Evolutionary conservation across 2,329 filamentous ascomycete species (phyloP).

Genomic region (Sporothrix schenckii): DNA sequence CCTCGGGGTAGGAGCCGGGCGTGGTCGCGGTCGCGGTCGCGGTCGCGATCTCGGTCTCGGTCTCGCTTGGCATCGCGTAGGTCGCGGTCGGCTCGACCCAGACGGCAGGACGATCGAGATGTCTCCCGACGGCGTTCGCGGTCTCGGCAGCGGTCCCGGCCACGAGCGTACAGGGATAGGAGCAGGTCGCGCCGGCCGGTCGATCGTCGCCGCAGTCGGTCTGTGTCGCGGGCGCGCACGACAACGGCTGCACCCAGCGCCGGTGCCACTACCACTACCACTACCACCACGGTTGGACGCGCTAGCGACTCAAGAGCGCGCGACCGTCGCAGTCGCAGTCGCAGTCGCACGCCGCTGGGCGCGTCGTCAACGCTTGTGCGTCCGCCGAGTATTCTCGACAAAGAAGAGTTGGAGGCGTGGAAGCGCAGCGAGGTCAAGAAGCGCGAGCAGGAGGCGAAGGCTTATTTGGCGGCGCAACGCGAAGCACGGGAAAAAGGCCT

Average conservation of each 20-base stretch:
- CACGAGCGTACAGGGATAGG: conserved; percentile 18
- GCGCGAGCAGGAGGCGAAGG: conserved; percentile 65
- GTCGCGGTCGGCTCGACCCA: conserved; percentile 22
- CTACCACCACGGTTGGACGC: neutral
- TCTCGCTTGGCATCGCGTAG: neutral
- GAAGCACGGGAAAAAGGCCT: conserved; percentile 63
- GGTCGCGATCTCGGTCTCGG: conserved; percentile 29
- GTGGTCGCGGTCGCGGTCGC: conserved; percentile 26
- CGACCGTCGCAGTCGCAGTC: conserved; percentile 41
- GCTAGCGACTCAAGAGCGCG: conserved; percentile 38
- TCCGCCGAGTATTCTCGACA: conserved; percentile 48
- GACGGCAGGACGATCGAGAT: conserved; percentile 21
- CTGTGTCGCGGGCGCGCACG: conserved; percentile 39
- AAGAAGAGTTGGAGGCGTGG: conserved; percentile 58
- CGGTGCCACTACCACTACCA: neutral
- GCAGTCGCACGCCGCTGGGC: conserved; percentile 46
- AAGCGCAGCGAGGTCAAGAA: conserved; percentile 65
- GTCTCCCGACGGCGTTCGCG: conserved; percentile 20
- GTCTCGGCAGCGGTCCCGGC: conserved; percentile 24
- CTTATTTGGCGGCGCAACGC: conserved; percentile 64
- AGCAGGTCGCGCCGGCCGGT: conserved; percentile 31
- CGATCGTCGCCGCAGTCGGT: conserved; percentile 38
- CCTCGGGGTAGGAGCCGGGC: conserved; percentile 25
- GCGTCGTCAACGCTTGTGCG: conserved; percentile 38
- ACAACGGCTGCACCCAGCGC: conserved; percentile 30